These are phyloP conservation scores for Ogataea ramenticola DNA, from an alignment of 805 yeast species.

Conservation along the genomic window DNA sequence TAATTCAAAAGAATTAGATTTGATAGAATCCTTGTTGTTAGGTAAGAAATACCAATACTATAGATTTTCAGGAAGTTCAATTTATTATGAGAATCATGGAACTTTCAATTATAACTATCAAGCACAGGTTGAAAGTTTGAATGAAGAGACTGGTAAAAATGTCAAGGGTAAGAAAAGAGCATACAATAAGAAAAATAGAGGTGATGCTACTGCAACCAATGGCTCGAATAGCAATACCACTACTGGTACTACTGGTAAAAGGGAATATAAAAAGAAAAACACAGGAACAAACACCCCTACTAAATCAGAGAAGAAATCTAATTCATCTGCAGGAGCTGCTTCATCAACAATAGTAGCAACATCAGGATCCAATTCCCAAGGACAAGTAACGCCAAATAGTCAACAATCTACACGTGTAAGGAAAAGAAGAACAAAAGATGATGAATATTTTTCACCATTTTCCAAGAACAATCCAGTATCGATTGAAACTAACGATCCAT, in stretches of 20 bases:
- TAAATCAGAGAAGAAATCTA: neutral
- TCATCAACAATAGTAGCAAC: too few relatives aligned
- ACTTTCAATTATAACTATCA: conserved; percentile 19
- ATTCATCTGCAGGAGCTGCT: too few relatives aligned
- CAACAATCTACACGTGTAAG: neutral
- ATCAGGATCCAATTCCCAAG: neutral
- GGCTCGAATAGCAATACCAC: neutral
- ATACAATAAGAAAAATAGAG: neutral
- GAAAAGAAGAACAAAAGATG: conserved; percentile 7
- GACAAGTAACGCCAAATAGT: too few relatives aligned
- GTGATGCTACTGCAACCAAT: neutral
- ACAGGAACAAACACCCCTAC: neutral
- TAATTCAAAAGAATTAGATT: conserved; percentile 62
- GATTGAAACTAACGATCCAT: neutral
- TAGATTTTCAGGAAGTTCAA: conserved; percentile 59
- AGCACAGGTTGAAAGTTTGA: neutral
- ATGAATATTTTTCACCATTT: conserved; percentile 23
- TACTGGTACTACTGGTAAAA: neutral
- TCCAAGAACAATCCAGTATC: conserved; percentile 24
- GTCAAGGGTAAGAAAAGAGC: conserved; percentile 2
- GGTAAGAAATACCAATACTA: conserved; percentile 63
- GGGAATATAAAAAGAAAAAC: neutral
- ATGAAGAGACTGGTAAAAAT: conserved; percentile 2
- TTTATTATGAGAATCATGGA: conserved; percentile 30
- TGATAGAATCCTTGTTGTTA: conserved; percentile 70